phyloP scores from a whole-genome alignment of 75 land plant species.

The Gnetum montanum region DNA sequence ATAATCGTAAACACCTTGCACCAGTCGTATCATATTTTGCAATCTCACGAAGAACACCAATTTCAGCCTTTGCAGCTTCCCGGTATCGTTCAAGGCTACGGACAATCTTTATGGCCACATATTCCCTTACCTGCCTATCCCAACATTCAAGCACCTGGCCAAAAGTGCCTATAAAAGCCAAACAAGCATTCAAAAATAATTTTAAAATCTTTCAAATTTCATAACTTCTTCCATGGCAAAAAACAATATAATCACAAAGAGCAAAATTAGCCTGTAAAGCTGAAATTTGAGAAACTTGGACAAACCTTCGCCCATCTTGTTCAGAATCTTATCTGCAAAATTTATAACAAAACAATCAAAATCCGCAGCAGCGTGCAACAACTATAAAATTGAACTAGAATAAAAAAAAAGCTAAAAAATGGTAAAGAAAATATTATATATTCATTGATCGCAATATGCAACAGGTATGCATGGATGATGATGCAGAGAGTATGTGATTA shows the following conservation, averaged over 20 bases:
- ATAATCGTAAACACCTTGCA: slow-evolving; percentile 26
- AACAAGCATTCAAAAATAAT: not conserved
- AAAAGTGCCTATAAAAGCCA: slow-evolving; percentile 70
- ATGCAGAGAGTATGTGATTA: slow-evolving; percentile 40
- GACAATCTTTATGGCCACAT: slow-evolving; percentile 82
- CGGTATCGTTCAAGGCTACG: slow-evolving; percentile 71
- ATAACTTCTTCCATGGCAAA: not conserved
- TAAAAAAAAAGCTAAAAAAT: not conserved
- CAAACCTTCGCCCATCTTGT: slow-evolving; percentile 96
- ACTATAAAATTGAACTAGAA: not conserved
- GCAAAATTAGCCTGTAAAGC: no score
- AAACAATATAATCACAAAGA: not conserved
- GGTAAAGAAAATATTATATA: not conserved
- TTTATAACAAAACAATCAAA: slow-evolving; percentile 5
- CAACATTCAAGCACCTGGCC: slow-evolving; percentile 92
- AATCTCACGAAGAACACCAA: slow-evolving; percentile 64
- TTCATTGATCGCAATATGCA: not conserved
- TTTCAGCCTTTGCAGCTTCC: slow-evolving; percentile 87
- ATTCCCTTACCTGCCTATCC: slow-evolving; percentile 71
- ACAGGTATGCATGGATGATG: not conserved
- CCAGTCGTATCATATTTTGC: slow-evolving; percentile 59
- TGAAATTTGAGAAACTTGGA: not conserved
- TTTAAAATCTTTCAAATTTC: not conserved
- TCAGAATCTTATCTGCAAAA: slow-evolving; percentile 65
- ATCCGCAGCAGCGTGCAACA: not conserved